Percentiles rank a stretch among this genome's conserved stretches.
phyloP scores from a whole-genome alignment of 1,139 yeast species.

The Kodamaea suecica region DNA sequence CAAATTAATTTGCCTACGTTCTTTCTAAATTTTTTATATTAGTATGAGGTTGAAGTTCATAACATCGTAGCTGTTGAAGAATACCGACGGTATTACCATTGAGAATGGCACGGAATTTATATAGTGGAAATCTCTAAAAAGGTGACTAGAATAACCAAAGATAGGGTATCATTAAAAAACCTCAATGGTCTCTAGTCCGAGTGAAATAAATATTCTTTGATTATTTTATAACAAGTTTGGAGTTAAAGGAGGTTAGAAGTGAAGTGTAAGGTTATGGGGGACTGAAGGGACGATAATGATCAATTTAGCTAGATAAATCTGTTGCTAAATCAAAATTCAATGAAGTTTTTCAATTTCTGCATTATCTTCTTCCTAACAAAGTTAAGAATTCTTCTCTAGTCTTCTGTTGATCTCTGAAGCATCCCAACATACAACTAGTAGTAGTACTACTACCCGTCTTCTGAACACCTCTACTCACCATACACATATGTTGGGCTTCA shows the following conservation, averaged over 20 bases:
- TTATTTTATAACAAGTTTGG: too few species aligned
- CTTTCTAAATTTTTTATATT: constrained; percentile 2
- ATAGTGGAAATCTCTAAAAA: too few species aligned
- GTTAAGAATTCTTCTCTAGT: constrained; percentile 95
- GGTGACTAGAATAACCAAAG: too few species aligned
- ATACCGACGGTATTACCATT: not conserved
- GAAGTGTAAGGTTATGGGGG: too few species aligned
- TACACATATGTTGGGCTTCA: constrained; percentile 98
- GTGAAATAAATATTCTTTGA: not conserved
- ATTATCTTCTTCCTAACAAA: constrained; percentile 56
- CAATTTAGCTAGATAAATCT: too few species aligned
- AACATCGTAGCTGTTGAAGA: constrained; percentile 26
- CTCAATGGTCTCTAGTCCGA: too few species aligned
- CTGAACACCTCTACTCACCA: constrained; percentile 98
- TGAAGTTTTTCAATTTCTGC: too few species aligned
- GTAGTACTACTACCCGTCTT: constrained; percentile 92
- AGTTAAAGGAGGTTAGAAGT: too few species aligned
- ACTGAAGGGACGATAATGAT: too few species aligned
- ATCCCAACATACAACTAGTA: constrained; percentile 96
- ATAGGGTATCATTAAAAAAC: too few species aligned
- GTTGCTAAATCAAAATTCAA: too few species aligned
- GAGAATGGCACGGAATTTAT: constrained; percentile 1
- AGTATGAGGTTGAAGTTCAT: constrained; percentile 40
- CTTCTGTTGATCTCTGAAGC: constrained; percentile 88
- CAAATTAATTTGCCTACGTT: too few species aligned